A percentile compares a stretch with the other conserved stretches of the same genome.
These are phyloP conservation scores for Globisporangium megalacanthum DNA, from an alignment of 352 stramenopile species.

Conservation along the genomic window DNA sequence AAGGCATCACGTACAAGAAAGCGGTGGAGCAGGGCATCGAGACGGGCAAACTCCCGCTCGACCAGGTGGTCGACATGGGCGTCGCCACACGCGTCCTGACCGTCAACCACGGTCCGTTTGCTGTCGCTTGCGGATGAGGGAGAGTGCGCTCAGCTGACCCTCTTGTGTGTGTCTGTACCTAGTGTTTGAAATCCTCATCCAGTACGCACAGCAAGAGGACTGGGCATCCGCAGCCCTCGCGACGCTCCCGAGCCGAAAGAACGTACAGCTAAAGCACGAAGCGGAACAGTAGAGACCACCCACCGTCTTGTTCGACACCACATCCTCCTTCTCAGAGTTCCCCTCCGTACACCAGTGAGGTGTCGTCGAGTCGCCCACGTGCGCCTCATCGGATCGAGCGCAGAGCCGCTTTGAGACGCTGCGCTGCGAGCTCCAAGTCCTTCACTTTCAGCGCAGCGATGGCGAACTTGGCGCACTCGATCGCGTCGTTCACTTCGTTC, in stretches of 20 bases:
- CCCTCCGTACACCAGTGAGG: too few relatives aligned
- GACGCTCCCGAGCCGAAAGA: constrained; percentile 66
- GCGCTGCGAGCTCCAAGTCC: constrained; percentile 70
- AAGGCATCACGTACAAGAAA: constrained; percentile 89
- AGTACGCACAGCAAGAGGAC: constrained; percentile 62
- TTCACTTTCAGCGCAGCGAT: constrained; percentile 81
- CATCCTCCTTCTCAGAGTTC: not conserved
- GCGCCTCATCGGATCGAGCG: constrained; percentile 47
- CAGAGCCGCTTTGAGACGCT: constrained; percentile 75
- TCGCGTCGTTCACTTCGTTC: constrained; percentile 76
- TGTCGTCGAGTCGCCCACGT: not conserved
- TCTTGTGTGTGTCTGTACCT: not conserved
- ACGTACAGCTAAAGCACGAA: constrained; percentile 42
- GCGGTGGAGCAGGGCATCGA: constrained; percentile 86
- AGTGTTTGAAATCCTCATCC: constrained; percentile 82
- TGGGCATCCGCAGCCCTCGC: constrained; percentile 69
- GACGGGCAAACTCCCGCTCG: constrained; percentile 91
- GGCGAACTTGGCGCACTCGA: constrained; percentile 81
- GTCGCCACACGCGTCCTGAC: constrained; percentile 73
- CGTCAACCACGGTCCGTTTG: constrained; percentile 80
- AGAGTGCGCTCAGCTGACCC: too few relatives aligned
- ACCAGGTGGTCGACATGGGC: constrained; percentile 74
- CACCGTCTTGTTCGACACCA: not conserved
- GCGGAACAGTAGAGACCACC: constrained; percentile 16
- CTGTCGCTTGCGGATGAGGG: too few relatives aligned